These are phyloP conservation scores for Hyphopichia khmerensis DNA, from an alignment of 1,139 yeast genomes.

Conservation along the genomic window DNA sequence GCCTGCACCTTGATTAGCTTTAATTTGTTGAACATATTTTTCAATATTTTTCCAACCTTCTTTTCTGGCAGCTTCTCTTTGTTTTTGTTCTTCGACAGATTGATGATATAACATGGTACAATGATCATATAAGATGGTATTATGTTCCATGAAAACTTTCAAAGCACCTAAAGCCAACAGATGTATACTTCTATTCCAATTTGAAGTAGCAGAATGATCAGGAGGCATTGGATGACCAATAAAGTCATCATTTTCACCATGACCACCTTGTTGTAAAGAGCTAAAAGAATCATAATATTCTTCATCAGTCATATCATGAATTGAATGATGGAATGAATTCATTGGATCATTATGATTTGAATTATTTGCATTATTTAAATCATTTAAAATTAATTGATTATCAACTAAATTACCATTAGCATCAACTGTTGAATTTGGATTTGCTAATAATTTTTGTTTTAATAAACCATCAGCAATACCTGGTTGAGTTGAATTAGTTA, in stretches of 20 bases:
- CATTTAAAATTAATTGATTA: constrained; percentile 33
- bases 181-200: constrained; percentile 92
- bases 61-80: constrained; percentile 59
- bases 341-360: constrained; percentile 8
- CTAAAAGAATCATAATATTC: constrained; percentile 47
- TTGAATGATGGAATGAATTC: constrained; percentile 10
- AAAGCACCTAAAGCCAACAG: constrained; percentile 88
- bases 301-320: constrained; percentile 40
- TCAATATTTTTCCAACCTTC: constrained; percentile 79
- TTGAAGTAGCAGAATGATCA: constrained; percentile 49
- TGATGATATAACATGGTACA: constrained; percentile 85
- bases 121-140: constrained; percentile 87
- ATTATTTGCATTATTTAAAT: constrained; percentile 14
- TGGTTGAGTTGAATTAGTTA: constrained; percentile 57
- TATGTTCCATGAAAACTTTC: constrained; percentile 90
- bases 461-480: constrained; percentile 49
- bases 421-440: constrained; percentile 42
- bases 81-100: constrained; percentile 63
- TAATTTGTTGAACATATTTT: constrained; percentile 48
- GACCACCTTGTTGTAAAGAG: constrained; percentile 29
- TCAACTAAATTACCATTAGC: constrained; percentile 50
- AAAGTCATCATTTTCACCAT: constrained; percentile 22
- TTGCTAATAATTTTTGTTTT: constrained; percentile 42
- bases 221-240: constrained; percentile 32
- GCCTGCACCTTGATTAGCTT: constrained; percentile 9